A percentile compares a stretch with the other conserved stretches of the same genome.
phyloP scores from a whole-genome alignment of 768 basidiomycete species.

The Russula abietina region DNA sequence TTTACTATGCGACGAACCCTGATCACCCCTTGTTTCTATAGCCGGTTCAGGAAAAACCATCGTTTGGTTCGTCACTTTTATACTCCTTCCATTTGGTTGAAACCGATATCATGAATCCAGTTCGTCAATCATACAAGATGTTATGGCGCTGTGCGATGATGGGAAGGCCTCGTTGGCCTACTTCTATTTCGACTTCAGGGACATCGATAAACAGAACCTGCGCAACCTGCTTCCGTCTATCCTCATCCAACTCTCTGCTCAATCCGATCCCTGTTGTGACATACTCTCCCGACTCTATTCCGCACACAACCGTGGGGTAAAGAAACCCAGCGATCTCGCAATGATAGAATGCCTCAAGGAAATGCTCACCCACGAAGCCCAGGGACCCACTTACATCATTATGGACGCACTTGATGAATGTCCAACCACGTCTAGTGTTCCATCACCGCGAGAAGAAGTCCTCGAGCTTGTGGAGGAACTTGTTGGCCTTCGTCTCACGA shows the following conservation, averaged over 20 bases:
- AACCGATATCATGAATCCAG: neutral
- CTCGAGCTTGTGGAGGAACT: neutral
- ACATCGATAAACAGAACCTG: neutral
- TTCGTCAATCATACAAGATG: neutral
- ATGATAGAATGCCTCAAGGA: neutral
- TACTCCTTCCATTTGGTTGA: too few species aligned
- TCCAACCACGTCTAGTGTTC: neutral
- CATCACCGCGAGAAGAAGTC: neutral
- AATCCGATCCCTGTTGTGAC: too few species aligned
- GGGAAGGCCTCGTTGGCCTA: neutral
- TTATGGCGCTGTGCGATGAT: neutral
- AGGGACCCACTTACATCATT: neutral
- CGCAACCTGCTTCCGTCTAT: neutral
- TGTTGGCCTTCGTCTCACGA: neutral
- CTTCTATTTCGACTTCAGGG: constrained; percentile 8
- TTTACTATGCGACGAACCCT: too few species aligned
- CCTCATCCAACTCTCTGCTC: too few species aligned
- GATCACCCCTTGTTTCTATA: too few species aligned
- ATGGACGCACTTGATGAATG: neutral
- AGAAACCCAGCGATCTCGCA: neutral
- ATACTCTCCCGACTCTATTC: too few species aligned
- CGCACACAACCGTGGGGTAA: too few species aligned
- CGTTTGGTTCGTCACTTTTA: too few species aligned
- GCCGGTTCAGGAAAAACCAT: too few species aligned
- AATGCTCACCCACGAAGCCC: neutral